Evolutionary conservation across 768 basidiomycete species (phyloP), one percentile per base, ranked within the genome.

Genomic region (Pisolithus tinctorius): DNA sequence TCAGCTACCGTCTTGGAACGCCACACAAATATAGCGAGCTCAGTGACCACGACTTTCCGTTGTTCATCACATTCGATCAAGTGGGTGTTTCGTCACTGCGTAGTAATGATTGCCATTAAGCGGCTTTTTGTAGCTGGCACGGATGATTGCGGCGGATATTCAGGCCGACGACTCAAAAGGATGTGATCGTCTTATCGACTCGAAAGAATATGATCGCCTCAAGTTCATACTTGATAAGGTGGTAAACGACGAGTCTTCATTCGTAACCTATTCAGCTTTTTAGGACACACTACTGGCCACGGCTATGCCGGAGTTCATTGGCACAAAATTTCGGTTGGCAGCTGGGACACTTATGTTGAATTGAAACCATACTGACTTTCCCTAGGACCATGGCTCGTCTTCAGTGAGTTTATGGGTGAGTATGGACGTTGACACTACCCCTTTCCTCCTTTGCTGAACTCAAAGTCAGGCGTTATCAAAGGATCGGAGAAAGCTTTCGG

Each of bases 21-120:
- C 85, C 85, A 1, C 48, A 56, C 26, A 70, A 60, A 34, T 88
- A 76, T 53, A 83, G 82, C 45, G 71, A 74, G 8, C 67, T 88
- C 11, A 60, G 69, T 36, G 82, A 84, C 31, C 58, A 71, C 0
- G 76, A 88, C 58, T 88, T 88, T 48, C 86, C 86, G 0, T 62
- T 88, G 38, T 88, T 88, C 53, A 59, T 85, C 1, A 84, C 86
- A 0, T 83, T 81, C 48, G 79, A 86, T 58, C 70, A 73, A 47
- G 86, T 84, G 5, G 34, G 74, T 56, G 23, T 11, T 34, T 14
- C 34, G 4, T 34, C 39, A 16, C 1, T 40, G 3, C 4, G 9
- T 1, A 23, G 13, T 17, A 5, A 4, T 3, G 36, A 2, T 9
- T 3, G 36, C 1, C 7, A 29, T 0, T 43, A 16, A 17, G 11